Evolutionary conservation across 192 early-diverging fungal species (phyloP).

Genomic region (Chytriomyces sp.): DNA sequence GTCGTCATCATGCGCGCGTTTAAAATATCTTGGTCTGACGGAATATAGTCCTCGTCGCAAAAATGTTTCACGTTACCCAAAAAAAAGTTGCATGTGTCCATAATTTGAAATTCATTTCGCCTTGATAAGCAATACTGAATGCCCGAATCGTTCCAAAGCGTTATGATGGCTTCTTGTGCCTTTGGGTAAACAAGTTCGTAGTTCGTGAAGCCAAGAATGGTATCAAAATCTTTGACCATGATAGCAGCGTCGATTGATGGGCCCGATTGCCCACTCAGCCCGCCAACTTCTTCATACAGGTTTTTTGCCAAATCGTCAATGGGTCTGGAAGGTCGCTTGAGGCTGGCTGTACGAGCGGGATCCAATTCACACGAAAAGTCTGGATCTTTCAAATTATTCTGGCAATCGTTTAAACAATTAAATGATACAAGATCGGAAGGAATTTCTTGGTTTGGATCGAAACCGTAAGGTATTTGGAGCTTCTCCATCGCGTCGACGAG

Average conservation of each 20-base stretch:
- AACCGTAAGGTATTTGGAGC: slow-evolving; percentile 72
- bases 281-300: background rate
- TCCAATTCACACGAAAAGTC: too few species aligned
- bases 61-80: slow-evolving; percentile 92
- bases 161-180: slow-evolving; percentile 72
- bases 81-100: slow-evolving; percentile 58
- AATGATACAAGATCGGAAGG: slow-evolving; percentile 64
- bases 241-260: background rate
- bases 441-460: too few species aligned
- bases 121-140: slow-evolving; percentile 64
- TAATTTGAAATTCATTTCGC: background rate
- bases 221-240: slow-evolving; percentile 30
- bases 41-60: slow-evolving; percentile 72
- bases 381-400: background rate
- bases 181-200: slow-evolving; percentile 74
- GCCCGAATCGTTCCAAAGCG: slow-evolving; percentile 79
- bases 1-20: slow-evolving; percentile 95
- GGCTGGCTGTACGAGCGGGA: background rate
- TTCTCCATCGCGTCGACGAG: slow-evolving; percentile 92
- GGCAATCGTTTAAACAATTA: slow-evolving; percentile 28
- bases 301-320: background rate
- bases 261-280: background rate
- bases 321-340: background rate
- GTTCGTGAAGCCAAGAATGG: slow-evolving; percentile 81
- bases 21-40: slow-evolving; percentile 95